Conservation (phyloP, 495 filamentous ascomycete species). For the Tuber umbilicatum region DNA sequence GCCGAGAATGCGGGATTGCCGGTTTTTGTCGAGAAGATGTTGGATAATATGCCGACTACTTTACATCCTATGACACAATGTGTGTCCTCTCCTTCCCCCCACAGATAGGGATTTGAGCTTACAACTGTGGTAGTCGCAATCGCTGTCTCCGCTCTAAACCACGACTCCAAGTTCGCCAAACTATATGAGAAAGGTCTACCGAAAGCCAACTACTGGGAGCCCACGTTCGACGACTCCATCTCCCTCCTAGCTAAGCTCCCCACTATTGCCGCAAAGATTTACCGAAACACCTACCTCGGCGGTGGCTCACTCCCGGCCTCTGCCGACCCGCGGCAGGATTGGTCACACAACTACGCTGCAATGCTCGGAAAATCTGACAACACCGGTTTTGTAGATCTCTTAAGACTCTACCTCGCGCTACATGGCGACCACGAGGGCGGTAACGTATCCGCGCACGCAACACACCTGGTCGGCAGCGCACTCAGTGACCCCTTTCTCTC, state of each 20-base stretch:
- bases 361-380: constrained; percentile 89
- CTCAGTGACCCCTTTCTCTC: constrained; percentile 91
- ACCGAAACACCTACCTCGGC: constrained; percentile 76
- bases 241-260: constrained; percentile 91
- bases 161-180: constrained; percentile 85
- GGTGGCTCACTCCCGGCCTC: constrained; percentile 69
- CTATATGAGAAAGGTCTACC: constrained; percentile 81
- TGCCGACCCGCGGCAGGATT: constrained; percentile 79
- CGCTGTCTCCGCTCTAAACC: constrained; percentile 86
- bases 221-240: constrained; percentile 93
- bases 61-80: constrained; percentile 97
- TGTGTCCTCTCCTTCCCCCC: not conserved
- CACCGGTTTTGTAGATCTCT: constrained; percentile 89
- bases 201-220: constrained; percentile 98
- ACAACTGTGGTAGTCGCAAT: constrained; percentile 54
- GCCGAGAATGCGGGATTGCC: constrained; percentile 83
- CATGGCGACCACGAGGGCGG: constrained; percentile 98
- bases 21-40: constrained; percentile 73
- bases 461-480: constrained; percentile 92
- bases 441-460: constrained; percentile 95
- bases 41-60: constrained; percentile 78
- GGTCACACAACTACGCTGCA: constrained; percentile 96
- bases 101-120: not conserved
- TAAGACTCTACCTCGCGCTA: constrained; percentile 87
- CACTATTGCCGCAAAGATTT: constrained; percentile 93